Base-by-base conservation (phyloP, 495 filamentous ascomycete species). In the Penicillium turbatum region DNA sequence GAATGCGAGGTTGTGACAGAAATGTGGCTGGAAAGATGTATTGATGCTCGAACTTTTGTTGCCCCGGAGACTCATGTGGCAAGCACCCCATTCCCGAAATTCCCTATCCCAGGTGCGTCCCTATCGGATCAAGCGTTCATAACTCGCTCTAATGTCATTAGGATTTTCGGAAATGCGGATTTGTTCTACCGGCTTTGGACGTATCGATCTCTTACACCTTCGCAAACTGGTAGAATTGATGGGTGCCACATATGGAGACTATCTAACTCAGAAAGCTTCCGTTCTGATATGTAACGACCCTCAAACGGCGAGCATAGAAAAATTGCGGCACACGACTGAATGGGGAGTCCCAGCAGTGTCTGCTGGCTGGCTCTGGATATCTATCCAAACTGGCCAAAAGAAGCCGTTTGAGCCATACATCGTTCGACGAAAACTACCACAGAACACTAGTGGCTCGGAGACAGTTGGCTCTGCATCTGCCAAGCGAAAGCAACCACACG, bases 21-120 rank as follows among this genome's bases (percentile, higher is more conserved):
- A 57, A 93, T 92, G 78, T 98, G 92, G 84, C 76, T 97, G 34
- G 93, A 98, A 69, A 78, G 82, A 38, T 97, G 92, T 65, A 71
- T 97, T 30, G 81, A 90, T 60, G 79, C 82, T 13, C 90, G 88
- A 60, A 72, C 66, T 8, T 78, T 90, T 51, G 80, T 89, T 32
- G 74, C 85, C 9, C 89, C 91, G n/a, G 67, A 72, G 44, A 76
- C 82, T 1, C 79, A 92, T 64, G 76, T 89, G 49, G 80, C 88
- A 21, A 89, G 86, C 54, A 85, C 79, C 4, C 91, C 92, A 1
- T 87, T 96, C 54, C 76, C 80, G 6, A 61, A 67, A 29, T 87
- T 88, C 50, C 86, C 85, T 26, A 81, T 95, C 13, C 60, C 72
- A 72, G 80, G 83, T 84, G 60, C 55, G 72, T 54, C 16, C 16